Evolutionary conservation across 2,329 filamentous ascomycete genomes (phyloP).

Genomic region (Xylaria arbuscula): DNA sequence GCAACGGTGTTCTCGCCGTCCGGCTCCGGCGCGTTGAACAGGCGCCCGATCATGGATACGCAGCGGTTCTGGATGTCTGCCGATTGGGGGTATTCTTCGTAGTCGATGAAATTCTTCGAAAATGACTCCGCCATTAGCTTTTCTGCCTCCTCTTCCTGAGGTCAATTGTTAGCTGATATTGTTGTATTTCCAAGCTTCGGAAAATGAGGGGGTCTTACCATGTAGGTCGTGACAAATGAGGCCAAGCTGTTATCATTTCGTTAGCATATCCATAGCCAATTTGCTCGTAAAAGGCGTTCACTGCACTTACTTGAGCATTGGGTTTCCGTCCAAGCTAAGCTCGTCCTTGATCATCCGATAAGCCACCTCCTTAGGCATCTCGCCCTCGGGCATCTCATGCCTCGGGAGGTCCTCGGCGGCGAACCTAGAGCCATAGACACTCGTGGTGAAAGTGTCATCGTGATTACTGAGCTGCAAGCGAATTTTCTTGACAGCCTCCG

Average conservation of each 20-base stretch:
- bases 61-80: constrained; percentile 93
- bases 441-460: constrained; percentile 74
- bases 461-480: constrained; percentile 62
- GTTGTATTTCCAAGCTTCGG: not conserved
- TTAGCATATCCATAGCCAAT: constrained; percentile 20
- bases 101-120: constrained; percentile 95
- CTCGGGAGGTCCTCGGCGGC: constrained; percentile 83
- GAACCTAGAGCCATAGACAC: constrained; percentile 88
- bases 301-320: constrained; percentile 77
- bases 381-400: constrained; percentile 85
- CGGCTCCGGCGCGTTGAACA: constrained; percentile 80
- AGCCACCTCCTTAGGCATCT: constrained; percentile 94
- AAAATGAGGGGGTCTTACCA: constrained; percentile 65
- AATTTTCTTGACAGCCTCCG: constrained; percentile 55
- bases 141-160: constrained; percentile 89
- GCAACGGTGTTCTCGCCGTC: constrained; percentile 67
- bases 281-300: not conserved
- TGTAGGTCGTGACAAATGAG: constrained; percentile 95
- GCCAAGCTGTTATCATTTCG: constrained; percentile 70
- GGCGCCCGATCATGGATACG: constrained; percentile 87
- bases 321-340: constrained; percentile 89
- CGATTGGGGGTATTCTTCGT: constrained; percentile 84
- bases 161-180: constrained; percentile 1
- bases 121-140: constrained; percentile 94
- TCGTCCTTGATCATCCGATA: constrained; percentile 98